Conservation (phyloP, 768 basidiomycete genomes). For the Boletus speciosus region DNA sequence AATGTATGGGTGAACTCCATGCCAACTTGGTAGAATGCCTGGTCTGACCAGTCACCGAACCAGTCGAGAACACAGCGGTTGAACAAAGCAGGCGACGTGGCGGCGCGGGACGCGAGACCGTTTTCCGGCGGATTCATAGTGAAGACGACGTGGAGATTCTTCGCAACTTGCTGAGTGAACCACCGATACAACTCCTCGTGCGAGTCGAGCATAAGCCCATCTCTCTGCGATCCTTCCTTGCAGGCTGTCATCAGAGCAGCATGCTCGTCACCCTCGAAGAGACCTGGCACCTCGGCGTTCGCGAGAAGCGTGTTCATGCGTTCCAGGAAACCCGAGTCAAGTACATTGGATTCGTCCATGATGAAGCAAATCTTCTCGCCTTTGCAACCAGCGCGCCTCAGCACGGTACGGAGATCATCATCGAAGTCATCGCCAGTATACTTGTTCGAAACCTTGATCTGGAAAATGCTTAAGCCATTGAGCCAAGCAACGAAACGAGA, state of each 20-base stretch:
- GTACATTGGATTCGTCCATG: conserved; percentile 99
- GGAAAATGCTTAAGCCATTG: conserved; percentile 98
- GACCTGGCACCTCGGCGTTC: conserved; percentile 99
- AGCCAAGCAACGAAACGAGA: conserved; percentile 99
- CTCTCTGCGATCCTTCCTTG: conserved; percentile 98
- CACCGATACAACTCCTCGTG: conserved; percentile 97
- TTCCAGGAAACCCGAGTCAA: conserved; percentile 98
- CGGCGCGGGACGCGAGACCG: conserved; percentile 91
- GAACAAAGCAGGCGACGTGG: conserved; percentile 96
- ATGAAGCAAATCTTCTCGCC: conserved; percentile 99
- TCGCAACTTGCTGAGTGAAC: conserved; percentile 98
- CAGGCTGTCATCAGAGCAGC: conserved; percentile 98
- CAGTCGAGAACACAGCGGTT: conserved; percentile 99
- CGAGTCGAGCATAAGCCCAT: conserved; percentile 97
- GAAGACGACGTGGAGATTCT: conserved; percentile 97
- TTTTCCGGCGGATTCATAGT: conserved; percentile 99
- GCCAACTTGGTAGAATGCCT: conserved; percentile 97
- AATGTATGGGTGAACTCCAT: conserved; percentile 94
- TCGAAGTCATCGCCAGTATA: conserved; percentile 99
- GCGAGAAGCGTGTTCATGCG: conserved; percentile 99
- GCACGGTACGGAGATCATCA: conserved; percentile 91
- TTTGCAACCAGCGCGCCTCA: conserved; percentile 95
- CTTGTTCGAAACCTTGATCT: conserved; percentile 99
- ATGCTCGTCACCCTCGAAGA: conserved; percentile 99
- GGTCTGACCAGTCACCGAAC: conserved; percentile 99